These are phyloP conservation scores for Niebla homalea DNA, from an alignment of 495 filamentous ascomycete species.

Conservation along the genomic window DNA sequence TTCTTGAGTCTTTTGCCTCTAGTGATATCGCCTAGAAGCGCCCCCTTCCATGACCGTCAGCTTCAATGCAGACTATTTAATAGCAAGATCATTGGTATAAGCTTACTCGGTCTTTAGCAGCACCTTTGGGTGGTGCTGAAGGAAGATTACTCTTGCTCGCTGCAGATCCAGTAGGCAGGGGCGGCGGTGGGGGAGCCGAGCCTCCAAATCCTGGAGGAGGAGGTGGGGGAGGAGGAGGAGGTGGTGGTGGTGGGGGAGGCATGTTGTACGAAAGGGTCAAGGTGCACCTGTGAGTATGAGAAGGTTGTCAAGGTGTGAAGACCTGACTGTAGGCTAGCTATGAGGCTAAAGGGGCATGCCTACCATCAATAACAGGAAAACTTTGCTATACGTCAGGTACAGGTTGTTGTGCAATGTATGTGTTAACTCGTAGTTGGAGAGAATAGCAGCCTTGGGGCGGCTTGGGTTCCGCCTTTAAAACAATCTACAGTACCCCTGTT, in stretches of 20 bases:
- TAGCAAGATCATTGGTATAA: not conserved
- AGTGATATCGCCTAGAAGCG: slow-evolving; percentile 75
- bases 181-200: slow-evolving; percentile 54
- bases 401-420: too few relatives aligned
- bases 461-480: too few relatives aligned
- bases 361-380: too few relatives aligned
- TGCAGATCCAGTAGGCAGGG: slow-evolving; percentile 39
- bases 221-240: slow-evolving; percentile 50
- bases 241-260: slow-evolving; percentile 28
- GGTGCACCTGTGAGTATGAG: too few relatives aligned
- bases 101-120: slow-evolving; percentile 44
- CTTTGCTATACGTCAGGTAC: too few relatives aligned
- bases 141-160: slow-evolving; percentile 31
- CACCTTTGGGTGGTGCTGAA: slow-evolving; percentile 31
- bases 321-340: not conserved
- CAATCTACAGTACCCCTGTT: too few relatives aligned
- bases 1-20: slow-evolving; percentile 77
- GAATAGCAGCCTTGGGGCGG: too few relatives aligned
- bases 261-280: not conserved
- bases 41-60: slow-evolving; percentile 47
- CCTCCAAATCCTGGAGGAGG: slow-evolving; percentile 41
- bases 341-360: not conserved
- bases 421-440: too few relatives aligned
- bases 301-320: not conserved
- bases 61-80: slow-evolving; percentile 5